Conservation (phyloP, 257 asterid genomes). For the Verbascum thapsus region DNA sequence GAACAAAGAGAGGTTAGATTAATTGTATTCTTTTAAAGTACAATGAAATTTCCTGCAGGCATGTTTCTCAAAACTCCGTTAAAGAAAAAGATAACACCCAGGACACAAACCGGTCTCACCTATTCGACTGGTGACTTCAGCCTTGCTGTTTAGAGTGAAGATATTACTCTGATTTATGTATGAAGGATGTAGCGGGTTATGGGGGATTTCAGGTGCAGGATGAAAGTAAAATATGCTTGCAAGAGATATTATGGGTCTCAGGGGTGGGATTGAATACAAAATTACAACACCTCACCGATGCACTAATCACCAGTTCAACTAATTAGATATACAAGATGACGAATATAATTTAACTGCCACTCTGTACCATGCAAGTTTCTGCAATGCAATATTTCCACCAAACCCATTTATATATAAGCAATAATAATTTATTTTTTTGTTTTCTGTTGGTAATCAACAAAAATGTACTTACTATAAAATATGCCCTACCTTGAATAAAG, state of each 20-base stretch:
- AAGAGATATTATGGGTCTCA: not conserved
- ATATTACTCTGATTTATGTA: not conserved
- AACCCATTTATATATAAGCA: not conserved
- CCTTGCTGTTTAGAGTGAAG: not conserved
- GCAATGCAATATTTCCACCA: constrained; percentile 2
- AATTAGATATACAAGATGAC: not conserved
- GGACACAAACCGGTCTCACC: not conserved
- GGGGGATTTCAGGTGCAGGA: not conserved
- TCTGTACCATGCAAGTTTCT: constrained; percentile 16
- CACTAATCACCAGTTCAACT: constrained; percentile 8
- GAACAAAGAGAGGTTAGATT: not conserved
- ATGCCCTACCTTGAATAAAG: no score
- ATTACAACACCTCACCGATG: not conserved
- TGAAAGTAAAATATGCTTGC: not conserved
- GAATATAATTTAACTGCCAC: constrained; percentile 1
- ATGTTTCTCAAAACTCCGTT: not conserved
- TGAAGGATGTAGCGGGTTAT: not conserved
- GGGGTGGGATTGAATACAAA: not conserved
- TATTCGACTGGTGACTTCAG: not conserved
- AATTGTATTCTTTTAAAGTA: not conserved
- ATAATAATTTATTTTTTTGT: not conserved
- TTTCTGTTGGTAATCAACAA: no score
- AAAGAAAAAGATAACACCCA: not conserved
- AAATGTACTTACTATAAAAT: no score
- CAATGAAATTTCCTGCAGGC: not conserved